A percentile compares a stretch with the other conserved stretches of the same genome.
Evolutionary conservation across 176 grass and related monocot genomes (phyloP).

Genomic region (Musa schizocarpa): DNA sequence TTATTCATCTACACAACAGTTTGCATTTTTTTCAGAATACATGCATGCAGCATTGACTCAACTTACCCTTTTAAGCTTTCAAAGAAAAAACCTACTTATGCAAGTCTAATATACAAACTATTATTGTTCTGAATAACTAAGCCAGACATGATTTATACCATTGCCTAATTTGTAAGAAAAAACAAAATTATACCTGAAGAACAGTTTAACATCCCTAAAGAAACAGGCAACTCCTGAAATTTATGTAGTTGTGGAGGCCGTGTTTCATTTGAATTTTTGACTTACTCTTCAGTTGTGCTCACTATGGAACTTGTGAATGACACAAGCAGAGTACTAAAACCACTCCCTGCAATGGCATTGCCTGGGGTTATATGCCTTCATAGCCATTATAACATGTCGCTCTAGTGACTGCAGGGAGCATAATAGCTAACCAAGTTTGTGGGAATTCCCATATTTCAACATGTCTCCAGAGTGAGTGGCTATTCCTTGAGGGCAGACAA

Average conservation of each 20-base stretch:
- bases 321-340: conserved; percentile 57
- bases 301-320: conserved; percentile 19
- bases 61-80: neutral
- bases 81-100: neutral
- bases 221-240: conserved; percentile 76
- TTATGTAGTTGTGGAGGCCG: conserved; percentile 57
- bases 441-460: conserved; percentile 25
- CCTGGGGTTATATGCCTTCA: conserved; percentile 83
- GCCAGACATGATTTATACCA: neutral
- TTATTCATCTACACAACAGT: too few relatives aligned
- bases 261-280: conserved; percentile 33
- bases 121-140: too few relatives aligned
- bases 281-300: conserved; percentile 16
- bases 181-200: conserved; percentile 9
- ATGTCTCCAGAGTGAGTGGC: conserved; percentile 17
- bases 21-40: too few relatives aligned
- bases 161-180: too few relatives aligned
- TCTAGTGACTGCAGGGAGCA: conserved; percentile 31
- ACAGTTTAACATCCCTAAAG: conserved; percentile 23
- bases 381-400: conserved; percentile 67
- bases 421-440: conserved; percentile 30
- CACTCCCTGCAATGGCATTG: conserved; percentile 70
- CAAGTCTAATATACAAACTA: too few relatives aligned
- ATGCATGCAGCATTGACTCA: too few relatives aligned
- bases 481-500: conserved; percentile 16